Evolutionary conservation across 140 eudicot genomes (phyloP), one percentile per base, ranked within the genome.

Genomic region (Erigeron philadelphicus): DNA sequence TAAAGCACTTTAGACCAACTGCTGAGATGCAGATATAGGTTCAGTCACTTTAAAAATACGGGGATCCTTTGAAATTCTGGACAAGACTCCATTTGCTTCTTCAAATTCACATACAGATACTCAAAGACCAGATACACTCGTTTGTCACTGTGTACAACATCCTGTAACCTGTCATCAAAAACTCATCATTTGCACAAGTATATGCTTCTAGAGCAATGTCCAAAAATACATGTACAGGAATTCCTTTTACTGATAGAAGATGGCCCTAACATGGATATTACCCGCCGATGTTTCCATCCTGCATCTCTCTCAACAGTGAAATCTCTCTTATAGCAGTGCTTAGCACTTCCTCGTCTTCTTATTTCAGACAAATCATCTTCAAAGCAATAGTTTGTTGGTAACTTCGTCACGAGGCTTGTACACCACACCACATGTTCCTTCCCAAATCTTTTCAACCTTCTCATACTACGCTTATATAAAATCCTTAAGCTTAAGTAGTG

Each of bases 351-450:
- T 88, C 98, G 55, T 86, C 96, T 79, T 89, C 96, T 81, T 92
- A 95, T 76, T 92, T 95, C 78, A 92, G 66, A 38, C 96, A 84
- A 56, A 92, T 92, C 78, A 88, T 92, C 83, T 92, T 92, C 80
- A 92, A 73, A 11, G 95, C 98, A 75, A 92, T 86, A 15, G 95
- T 92, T 79, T 92, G 74, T 92, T 92, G 18, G 96, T 88, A 67
- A 70, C 72, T 15, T 76, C 79, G 79, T 88, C 95, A 67, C 98
- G 96, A 67, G 96, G 93, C 84, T 89, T 92, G 81, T 88, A 92
- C 43, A 92, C 98, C 61, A 92, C 98, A 63, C 98, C 98, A 21
- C 89, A 92, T 4, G 98, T 88, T 78, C 98, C 98, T 78, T 88
- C 95, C 40, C 98, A 96, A 49, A 92, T 92, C 88, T 89, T 88